These are phyloP conservation scores for Plasmodium yoelii DNA, from an alignment of 169 alveolate species.

Conservation along the genomic window DNA sequence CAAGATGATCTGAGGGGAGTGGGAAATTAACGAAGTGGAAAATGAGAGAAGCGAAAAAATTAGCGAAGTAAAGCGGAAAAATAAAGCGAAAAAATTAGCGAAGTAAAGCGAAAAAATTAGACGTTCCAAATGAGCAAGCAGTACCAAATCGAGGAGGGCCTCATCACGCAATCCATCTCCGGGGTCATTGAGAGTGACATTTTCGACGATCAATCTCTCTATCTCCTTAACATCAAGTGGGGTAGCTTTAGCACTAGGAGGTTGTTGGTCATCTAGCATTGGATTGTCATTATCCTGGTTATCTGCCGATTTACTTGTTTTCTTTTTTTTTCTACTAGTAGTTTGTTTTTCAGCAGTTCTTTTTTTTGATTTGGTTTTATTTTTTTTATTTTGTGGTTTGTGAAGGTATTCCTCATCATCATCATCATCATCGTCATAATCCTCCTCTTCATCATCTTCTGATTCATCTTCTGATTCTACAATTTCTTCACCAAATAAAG, in stretches of 20 bases:
- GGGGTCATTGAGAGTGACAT: constrained; percentile 45
- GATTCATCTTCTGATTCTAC: constrained; percentile 56
- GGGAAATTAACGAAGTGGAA: too few relatives aligned
- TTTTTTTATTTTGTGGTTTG: constrained; percentile 2
- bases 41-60: not conserved
- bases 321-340: constrained; percentile 20
- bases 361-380: constrained; percentile 24
- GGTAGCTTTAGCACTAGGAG: constrained; percentile 1
- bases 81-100: not conserved
- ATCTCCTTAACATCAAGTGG: constrained; percentile 41
- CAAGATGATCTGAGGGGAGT: constrained; percentile 20
- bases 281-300: constrained; percentile 14
- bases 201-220: constrained; percentile 60
- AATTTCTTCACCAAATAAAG: constrained; percentile 86
- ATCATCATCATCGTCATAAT: constrained; percentile 14
- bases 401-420: constrained; percentile 24
- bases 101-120: too few relatives aligned
- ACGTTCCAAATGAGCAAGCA: too few relatives aligned
- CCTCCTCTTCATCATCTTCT: constrained; percentile 33
- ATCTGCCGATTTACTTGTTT: not conserved
- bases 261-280: constrained; percentile 22
- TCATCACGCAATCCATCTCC: constrained; percentile 78
- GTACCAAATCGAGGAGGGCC: constrained; percentile 80
- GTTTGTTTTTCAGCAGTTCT: constrained; percentile 40
- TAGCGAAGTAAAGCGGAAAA: too few relatives aligned